Conservation (phyloP, 73 alveolate species). For the Tetrahymena borealis region DNA sequence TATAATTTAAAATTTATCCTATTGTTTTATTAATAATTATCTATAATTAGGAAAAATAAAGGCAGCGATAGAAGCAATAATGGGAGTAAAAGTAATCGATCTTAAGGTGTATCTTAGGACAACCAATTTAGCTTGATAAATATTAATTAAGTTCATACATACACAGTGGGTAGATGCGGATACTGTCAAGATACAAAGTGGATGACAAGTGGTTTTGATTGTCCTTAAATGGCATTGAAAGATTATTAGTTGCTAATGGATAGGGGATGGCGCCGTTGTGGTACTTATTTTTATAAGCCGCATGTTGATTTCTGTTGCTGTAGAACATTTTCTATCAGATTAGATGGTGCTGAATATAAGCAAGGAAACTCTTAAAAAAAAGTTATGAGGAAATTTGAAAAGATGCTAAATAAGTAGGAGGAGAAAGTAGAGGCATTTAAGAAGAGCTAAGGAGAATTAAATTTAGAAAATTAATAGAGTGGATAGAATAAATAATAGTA, state of each 20-base stretch:
- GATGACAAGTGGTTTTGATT: slow-evolving; percentile 55
- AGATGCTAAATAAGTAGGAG: slow-evolving; percentile 42
- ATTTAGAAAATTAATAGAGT: neutral
- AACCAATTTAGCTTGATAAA: neutral
- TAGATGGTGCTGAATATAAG: slow-evolving; percentile 61
- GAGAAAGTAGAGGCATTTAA: neutral
- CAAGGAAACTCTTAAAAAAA: slow-evolving; percentile 60
- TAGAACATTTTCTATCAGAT: slow-evolving; percentile 67
- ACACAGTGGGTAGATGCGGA: slow-evolving; percentile 54
- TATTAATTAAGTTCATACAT: neutral
- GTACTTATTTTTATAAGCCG: slow-evolving; percentile 64
- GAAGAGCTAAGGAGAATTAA: neutral
- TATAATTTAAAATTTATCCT: no score
- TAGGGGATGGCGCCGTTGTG: slow-evolving; percentile 93
- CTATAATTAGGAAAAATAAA: neutral
- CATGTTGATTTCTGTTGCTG: slow-evolving; percentile 78
- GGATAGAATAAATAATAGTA: neutral
- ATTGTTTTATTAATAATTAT: no score
- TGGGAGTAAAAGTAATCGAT: no score
- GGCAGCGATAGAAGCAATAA: neutral
- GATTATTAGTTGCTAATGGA: slow-evolving; percentile 74
- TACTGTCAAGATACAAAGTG: slow-evolving; percentile 68
- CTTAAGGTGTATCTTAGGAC: neutral
- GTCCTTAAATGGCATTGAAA: slow-evolving; percentile 51
- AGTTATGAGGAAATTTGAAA: slow-evolving; percentile 78